A percentile compares a stretch with the other conserved stretches of the same genome.
Evolutionary conservation across 164 flowering plant species (phyloP).

Genomic region (Macadamia tetraphylla): DNA sequence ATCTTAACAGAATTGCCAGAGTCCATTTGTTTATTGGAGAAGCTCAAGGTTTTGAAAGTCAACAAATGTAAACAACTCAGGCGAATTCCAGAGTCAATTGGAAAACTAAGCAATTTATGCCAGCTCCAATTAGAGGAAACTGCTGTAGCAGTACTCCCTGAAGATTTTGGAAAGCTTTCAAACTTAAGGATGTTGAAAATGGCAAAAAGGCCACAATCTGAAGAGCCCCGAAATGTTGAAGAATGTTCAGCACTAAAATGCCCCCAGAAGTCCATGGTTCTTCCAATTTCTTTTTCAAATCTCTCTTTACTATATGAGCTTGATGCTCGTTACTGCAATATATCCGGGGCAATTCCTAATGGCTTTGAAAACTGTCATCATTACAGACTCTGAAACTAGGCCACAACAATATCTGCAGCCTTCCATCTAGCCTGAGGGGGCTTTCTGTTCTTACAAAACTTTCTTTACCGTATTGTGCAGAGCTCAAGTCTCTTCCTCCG

Average conservation of each 20-base stretch:
- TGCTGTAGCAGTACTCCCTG: neutral
- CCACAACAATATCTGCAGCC: constrained; percentile 26
- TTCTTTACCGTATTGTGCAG: constrained; percentile 16
- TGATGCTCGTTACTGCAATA: constrained; percentile 29
- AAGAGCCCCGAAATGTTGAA: neutral
- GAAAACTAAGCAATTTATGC: neutral
- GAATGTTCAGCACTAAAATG: neutral
- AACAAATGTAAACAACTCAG: neutral
- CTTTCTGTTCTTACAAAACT: constrained; percentile 26
- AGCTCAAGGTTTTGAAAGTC: neutral
- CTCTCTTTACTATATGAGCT: constrained; percentile 26
- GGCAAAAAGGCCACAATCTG: neutral
- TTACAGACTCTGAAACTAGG: constrained; percentile 28
- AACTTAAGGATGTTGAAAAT: neutral
- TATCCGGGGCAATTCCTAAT: constrained; percentile 29
- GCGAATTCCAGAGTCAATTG: neutral
- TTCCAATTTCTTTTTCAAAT: constrained; percentile 32
- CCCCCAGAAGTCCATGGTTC: neutral
- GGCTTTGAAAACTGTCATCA: constrained; percentile 33
- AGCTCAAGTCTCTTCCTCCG: constrained; percentile 32
- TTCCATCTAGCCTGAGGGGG: constrained; percentile 34
- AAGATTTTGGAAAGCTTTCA: neutral
- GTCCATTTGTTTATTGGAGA: neutral
- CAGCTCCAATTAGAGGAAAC: neutral
- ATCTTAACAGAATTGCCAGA: neutral